These are phyloP conservation scores for Rhodofomes roseus DNA, from an alignment of 1,284 basidiomycete species.

Conservation along the genomic window DNA sequence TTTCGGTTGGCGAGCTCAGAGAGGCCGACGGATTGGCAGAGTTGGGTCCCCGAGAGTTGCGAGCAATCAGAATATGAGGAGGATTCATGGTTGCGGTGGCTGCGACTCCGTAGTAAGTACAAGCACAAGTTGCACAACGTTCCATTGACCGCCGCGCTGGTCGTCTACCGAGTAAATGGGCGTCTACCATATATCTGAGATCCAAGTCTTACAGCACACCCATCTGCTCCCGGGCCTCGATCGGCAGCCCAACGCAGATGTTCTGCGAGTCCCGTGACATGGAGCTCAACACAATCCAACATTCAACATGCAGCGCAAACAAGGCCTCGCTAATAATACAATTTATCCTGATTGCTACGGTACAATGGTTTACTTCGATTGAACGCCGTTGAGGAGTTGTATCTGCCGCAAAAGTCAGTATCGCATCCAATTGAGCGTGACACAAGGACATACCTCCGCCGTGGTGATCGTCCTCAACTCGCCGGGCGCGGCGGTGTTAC, in stretches of 20 bases:
- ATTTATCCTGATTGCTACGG: neutral
- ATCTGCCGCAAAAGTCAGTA: neutral
- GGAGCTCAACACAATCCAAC: too few relatives aligned
- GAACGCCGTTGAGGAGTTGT: neutral
- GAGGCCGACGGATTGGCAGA: constrained; percentile 69
- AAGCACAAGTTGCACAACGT: neutral
- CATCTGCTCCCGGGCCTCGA: too few relatives aligned
- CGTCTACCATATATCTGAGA: neutral
- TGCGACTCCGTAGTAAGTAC: neutral
- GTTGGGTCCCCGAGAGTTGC: constrained; percentile 61
- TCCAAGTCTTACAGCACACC: neutral
- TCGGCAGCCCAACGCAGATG: too few relatives aligned
- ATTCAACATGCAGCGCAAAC: too few relatives aligned
- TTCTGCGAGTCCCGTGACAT: too few relatives aligned
- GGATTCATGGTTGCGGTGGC: constrained; percentile 54
- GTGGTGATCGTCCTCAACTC: constrained; percentile 59
- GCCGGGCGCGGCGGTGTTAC: constrained; percentile 58
- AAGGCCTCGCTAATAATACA: neutral
- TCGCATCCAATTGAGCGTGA: neutral
- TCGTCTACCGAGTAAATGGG: neutral
- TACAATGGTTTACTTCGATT: neutral
- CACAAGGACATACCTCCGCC: constrained; percentile 43
- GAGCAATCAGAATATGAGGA: constrained; percentile 80
- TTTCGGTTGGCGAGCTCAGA: constrained; percentile 78
- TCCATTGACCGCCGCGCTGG: neutral